Base-by-base conservation (phyloP, 495 filamentous ascomycete species). In the Diplogelasinospora grovesii region DNA sequence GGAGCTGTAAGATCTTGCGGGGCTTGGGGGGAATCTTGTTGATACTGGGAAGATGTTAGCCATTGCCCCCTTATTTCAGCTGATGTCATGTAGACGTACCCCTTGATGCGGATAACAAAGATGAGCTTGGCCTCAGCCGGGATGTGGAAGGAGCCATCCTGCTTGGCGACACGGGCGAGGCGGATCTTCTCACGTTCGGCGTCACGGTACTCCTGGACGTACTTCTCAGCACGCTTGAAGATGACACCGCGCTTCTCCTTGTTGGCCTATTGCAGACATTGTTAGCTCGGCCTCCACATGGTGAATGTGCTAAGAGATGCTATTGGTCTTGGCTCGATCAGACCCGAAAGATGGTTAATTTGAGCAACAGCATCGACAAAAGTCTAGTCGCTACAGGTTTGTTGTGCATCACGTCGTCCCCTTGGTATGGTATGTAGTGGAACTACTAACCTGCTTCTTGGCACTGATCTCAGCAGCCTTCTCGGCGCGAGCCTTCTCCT, bases 301-400 rank as follows among this genome's bases (percentile, higher is more conserved):
- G 55, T 38, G 24, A 8, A 39, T 23, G 11, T 23, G 20, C 39
- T 3, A 26, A 24, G 47, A 49, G 27, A 39, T 37, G 30, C 22
- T n/a, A n/a, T n/a, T 33, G 46, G 46, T 46, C 21, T 13, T 41
- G 33, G 35, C 46, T 45, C 43, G 50, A 56, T 98, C 92, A 98
- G 89, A 80, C 89, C 92, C 92, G 92, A 98, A 98, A 98, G 92
- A 97, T 97, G 89, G 89, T 93, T 82, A 75, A 81, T 73, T n/a
- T 81, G 70, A 69, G 80, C 85, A 85, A 95, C 89, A 94, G 68
- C 92, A 98, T 96, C 58, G 92, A 88, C 85, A 63, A n/a, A n/a
- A 58, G 52, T 83, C 93, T 98, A 98, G 89, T 90, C 82, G 84
- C 79, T 72, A n/a, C 74, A 65, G 60, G 71, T 78, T 75, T 74